Conservation (phyloP, 805 yeast genomes). For the Nematodospora valgi region DNA sequence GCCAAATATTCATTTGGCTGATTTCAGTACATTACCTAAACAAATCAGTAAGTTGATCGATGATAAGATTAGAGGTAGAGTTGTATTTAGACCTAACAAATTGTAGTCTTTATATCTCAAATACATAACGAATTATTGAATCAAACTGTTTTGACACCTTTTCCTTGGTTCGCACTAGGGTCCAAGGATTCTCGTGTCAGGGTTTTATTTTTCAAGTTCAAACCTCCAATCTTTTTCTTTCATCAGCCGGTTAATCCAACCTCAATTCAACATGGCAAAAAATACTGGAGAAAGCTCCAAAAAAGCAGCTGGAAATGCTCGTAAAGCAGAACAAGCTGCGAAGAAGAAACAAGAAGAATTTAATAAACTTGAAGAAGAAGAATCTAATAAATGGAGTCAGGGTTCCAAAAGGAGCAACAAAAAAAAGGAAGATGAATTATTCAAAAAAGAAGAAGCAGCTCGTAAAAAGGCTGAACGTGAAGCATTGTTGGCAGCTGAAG, state of each 20-base stretch:
- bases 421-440: constrained; percentile 66
- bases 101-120: constrained; percentile 2
- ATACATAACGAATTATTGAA: too few species aligned
- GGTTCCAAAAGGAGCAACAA: constrained; percentile 68
- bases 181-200: too few species aligned
- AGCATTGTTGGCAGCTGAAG: constrained; percentile 60
- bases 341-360: constrained; percentile 53
- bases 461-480: constrained; percentile 83
- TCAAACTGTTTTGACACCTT: not conserved
- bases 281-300: constrained; percentile 48
- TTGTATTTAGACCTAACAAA: constrained; percentile 32
- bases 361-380: constrained; percentile 46
- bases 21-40: constrained; percentile 34
- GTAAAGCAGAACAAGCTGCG: constrained; percentile 62
- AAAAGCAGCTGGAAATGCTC: constrained; percentile 63
- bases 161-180: constrained; percentile 6
- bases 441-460: constrained; percentile 72
- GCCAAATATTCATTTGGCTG: constrained; percentile 29
- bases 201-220: too few species aligned
- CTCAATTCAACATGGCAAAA: constrained; percentile 48
- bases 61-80: constrained; percentile 41
- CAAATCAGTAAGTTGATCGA: constrained; percentile 29
- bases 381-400: constrained; percentile 64
- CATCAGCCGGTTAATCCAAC: not conserved
- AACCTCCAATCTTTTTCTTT: too few species aligned